A percentile compares a stretch with the other conserved stretches of the same genome.
Evolutionary conservation across 1,284 basidiomycete genomes (phyloP).

Genomic region (Quambalaria eucalypti): DNA sequence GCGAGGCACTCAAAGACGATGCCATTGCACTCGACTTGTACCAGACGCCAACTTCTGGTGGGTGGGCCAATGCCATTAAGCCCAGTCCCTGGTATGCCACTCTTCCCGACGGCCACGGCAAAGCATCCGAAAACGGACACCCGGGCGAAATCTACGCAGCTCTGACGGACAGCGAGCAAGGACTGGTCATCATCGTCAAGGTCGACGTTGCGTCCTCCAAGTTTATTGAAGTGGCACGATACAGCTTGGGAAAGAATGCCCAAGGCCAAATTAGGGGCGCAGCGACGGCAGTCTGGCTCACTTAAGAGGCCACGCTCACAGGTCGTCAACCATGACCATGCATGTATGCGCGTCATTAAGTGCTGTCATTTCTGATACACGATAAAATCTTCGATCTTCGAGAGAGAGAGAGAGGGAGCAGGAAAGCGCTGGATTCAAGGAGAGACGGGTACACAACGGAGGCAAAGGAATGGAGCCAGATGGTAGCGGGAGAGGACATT

Average conservation of each 20-base stretch:
- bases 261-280: constrained; percentile 15
- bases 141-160: constrained; percentile 40
- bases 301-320: no score
- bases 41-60: constrained; percentile 48
- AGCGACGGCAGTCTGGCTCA: constrained; percentile 26
- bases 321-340: no score
- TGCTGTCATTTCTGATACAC: no score
- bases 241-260: constrained; percentile 17
- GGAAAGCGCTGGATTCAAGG: no score
- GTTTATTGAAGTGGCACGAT: constrained; percentile 35
- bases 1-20: no score
- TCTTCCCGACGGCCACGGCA: constrained; percentile 9
- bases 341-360: no score
- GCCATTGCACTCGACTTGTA: no score
- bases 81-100: constrained; percentile 34
- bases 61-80: constrained; percentile 50
- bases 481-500: no score
- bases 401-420: no score
- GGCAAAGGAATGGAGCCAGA: no score
- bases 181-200: constrained; percentile 42
- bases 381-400: no score
- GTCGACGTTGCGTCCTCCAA: constrained; percentile 17
- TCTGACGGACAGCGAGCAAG: constrained; percentile 47
- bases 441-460: no score
- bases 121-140: constrained; percentile 11